These are phyloP conservation scores for Suhomyces maxii DNA, from an alignment of 1,139 yeast genomes.

Conservation along the genomic window DNA sequence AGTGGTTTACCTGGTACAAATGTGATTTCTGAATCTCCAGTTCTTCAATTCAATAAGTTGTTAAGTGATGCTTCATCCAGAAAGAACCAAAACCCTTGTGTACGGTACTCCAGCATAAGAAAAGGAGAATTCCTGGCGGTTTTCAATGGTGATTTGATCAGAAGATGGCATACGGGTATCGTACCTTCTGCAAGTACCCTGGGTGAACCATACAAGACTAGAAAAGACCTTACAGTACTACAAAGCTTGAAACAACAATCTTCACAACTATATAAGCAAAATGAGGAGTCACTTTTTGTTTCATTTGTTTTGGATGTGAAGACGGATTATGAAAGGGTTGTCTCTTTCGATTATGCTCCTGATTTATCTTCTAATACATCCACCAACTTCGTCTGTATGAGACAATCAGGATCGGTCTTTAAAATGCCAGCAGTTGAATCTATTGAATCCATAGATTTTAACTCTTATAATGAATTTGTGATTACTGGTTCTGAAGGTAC, in stretches of 20 bases:
- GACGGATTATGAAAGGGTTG: conserved; percentile 78
- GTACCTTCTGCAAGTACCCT: conserved; percentile 42
- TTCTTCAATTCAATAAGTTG: conserved; percentile 64
- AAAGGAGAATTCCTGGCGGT: conserved; percentile 78
- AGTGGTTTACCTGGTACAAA: conserved; percentile 15
- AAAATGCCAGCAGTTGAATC: conserved; percentile 75
- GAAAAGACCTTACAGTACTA: conserved; percentile 15
- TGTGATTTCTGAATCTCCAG: conserved; percentile 53
- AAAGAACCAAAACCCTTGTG: conserved; percentile 62
- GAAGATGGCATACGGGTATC: conserved; percentile 79
- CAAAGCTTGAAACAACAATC: conserved; percentile 37
- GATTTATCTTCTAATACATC: conserved; percentile 46
- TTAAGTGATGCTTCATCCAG: conserved; percentile 64
- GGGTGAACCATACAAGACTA: not conserved
- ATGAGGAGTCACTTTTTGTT: conserved; percentile 65
- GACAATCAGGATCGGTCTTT: conserved; percentile 86
- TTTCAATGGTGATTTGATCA: conserved; percentile 72
- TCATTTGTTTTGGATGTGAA: conserved; percentile 73
- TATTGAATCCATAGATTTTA: conserved; percentile 63
- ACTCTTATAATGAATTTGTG: conserved; percentile 69
- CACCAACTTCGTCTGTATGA: conserved; percentile 73
- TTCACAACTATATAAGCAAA: conserved; percentile 35
- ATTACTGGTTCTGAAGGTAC: conserved; percentile 66
- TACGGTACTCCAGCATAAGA: conserved; percentile 68
- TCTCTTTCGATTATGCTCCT: conserved; percentile 81